These are phyloP conservation scores for Plasmodium ovale DNA, from an alignment of 169 alveolate species.

Conservation along the genomic window DNA sequence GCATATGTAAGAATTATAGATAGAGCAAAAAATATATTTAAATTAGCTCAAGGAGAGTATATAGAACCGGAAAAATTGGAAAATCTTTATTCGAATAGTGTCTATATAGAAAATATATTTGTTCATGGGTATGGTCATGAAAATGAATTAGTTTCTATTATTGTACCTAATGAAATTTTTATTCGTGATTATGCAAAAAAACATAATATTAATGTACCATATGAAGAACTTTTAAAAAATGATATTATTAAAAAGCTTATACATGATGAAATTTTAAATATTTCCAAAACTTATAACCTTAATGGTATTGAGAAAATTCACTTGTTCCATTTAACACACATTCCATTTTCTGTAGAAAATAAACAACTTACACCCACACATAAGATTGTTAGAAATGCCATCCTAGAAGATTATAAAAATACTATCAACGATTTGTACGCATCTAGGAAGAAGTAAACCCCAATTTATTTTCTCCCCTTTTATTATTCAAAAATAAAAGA, in stretches of 20 bases:
- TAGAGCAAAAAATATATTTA: constrained; percentile 95
- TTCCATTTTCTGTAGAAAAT: constrained; percentile 91
- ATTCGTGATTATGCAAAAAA: constrained; percentile 57
- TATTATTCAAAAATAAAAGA: too few relatives aligned
- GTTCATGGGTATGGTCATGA: constrained; percentile 82
- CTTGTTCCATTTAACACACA: constrained; percentile 85
- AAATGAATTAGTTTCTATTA: constrained; percentile 76
- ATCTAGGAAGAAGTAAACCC: constrained; percentile 22
- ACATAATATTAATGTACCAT: constrained; percentile 72
- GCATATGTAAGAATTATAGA: constrained; percentile 93
- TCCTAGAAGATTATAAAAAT: constrained; percentile 75
- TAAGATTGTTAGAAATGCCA: constrained; percentile 91
- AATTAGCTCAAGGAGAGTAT: constrained; percentile 96
- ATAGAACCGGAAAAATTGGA: constrained; percentile 96
- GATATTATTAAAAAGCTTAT: constrained; percentile 73
- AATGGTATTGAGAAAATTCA: constrained; percentile 87
- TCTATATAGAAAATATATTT: constrained; percentile 82
- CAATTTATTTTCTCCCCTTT: background rate
- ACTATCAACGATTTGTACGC: constrained; percentile 81
- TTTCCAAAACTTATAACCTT: constrained; percentile 77
- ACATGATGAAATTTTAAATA: constrained; percentile 60
- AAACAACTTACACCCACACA: constrained; percentile 94
- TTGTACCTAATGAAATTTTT: constrained; percentile 63
- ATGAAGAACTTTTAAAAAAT: constrained; percentile 77
- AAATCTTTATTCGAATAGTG: constrained; percentile 82